phyloP scores from a whole-genome alignment of 2,329 filamentous ascomycete species.

The Colletotrichum sp. region DNA sequence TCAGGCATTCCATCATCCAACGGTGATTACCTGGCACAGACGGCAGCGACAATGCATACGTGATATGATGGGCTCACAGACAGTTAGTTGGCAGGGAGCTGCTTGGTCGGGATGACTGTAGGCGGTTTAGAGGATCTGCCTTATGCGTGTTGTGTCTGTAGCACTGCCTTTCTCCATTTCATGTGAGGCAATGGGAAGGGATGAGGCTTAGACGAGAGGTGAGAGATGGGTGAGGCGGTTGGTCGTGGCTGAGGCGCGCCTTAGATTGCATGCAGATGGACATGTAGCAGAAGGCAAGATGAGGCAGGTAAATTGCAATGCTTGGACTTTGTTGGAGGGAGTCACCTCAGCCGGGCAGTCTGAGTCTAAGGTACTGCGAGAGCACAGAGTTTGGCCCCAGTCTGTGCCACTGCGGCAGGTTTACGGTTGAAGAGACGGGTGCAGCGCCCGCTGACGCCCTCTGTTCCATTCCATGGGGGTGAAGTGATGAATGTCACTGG shows the following conservation, averaged over 20 bases:
- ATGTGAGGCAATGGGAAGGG: neutral
- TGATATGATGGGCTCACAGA: neutral
- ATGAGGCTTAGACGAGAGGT: neutral
- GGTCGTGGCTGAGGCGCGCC: neutral
- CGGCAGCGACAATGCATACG: neutral
- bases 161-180: neutral
- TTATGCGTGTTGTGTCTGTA: neutral
- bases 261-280: neutral
- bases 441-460: neutral
- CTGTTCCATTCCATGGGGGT: neutral
- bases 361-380: neutral
- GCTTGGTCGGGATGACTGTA: neutral
- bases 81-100: neutral
- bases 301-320: neutral
- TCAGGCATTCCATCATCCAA: neutral
- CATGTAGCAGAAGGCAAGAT: neutral
- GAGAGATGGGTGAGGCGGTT: neutral
- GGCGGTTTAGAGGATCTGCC: neutral
- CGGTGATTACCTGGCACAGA: neutral
- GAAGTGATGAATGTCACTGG: neutral
- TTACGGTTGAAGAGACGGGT: neutral
- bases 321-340: neutral
- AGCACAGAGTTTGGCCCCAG: conserved; percentile 21
- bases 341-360: neutral
- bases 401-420: conserved; percentile 5